Conservation (phyloP, 345 rosid genomes). For the Eucalyptus marginata region DNA sequence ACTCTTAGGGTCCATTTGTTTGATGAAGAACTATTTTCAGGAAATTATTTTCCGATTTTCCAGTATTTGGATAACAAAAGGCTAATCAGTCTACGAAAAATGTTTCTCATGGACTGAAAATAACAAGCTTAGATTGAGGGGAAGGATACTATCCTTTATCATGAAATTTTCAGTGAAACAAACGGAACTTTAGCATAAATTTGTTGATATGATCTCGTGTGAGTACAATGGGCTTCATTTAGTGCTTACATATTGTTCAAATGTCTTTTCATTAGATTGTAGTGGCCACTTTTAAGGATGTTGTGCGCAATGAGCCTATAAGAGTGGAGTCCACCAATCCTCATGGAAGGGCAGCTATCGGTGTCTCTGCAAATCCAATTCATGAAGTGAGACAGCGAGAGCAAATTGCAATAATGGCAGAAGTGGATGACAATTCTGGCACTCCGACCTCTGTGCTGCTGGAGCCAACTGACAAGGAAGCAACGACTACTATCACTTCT, state of each 20-base stretch:
- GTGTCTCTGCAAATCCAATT: not conserved
- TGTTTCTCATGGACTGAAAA: not conserved
- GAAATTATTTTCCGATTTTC: not conserved
- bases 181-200: not conserved
- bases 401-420: not conserved
- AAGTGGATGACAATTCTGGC: not conserved
- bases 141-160: not conserved
- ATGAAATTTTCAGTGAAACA: not conserved
- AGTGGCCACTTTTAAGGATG: not conserved
- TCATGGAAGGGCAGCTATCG: not conserved
- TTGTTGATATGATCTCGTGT: not conserved
- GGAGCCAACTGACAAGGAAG: not conserved
- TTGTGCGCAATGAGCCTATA: not conserved
- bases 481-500: not conserved
- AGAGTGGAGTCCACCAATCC: not conserved
- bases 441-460: not conserved
- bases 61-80: not conserved
- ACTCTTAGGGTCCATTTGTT: not conserved
- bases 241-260: not conserved
- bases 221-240: not conserved
- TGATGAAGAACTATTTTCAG: not conserved
- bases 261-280: not conserved
- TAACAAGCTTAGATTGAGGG: not conserved
- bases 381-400: not conserved
- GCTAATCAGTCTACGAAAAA: not conserved